Conservation (phyloP, 2,329 filamentous ascomycete genomes). For the Sclerotiophoma versabilis region DNA sequence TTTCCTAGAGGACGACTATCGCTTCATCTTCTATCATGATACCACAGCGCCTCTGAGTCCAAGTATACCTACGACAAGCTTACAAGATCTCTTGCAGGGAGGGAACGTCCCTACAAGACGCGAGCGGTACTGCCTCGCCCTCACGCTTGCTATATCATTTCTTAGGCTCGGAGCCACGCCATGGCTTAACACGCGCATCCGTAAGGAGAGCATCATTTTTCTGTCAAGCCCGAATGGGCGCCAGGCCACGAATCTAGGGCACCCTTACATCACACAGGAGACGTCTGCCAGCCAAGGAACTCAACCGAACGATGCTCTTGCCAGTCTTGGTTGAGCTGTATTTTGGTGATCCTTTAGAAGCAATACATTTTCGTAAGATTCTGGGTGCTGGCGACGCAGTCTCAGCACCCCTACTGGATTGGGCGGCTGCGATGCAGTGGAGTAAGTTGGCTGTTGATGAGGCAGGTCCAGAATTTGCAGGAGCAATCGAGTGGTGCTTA, state of each 20-base stretch:
- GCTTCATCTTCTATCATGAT: background rate
- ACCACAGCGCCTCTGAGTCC: background rate
- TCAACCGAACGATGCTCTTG: background rate
- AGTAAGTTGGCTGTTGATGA: background rate
- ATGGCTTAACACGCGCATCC: background rate
- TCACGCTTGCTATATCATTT: background rate
- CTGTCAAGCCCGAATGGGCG: background rate
- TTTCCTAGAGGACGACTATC: background rate
- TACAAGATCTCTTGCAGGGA: background rate
- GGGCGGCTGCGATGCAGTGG: background rate
- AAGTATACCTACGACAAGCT: background rate
- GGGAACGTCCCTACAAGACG: background rate
- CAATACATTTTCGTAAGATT: background rate
- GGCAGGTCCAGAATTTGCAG: background rate
- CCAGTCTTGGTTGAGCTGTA: background rate
- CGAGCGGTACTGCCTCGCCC: background rate
- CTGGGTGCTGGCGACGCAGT: background rate
- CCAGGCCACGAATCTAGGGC: background rate
- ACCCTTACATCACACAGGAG: background rate
- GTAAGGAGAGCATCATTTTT: background rate
- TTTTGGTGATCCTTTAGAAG: background rate
- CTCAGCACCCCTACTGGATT: background rate
- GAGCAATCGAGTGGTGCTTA: background rate
- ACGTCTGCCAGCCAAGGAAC: too few relatives aligned
- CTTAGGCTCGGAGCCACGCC: background rate